A percentile compares a stretch with the other conserved stretches of the same genome.
Conservation (phyloP, 2,329 filamentous ascomycete species). For the Ilyonectria sp. region DNA sequence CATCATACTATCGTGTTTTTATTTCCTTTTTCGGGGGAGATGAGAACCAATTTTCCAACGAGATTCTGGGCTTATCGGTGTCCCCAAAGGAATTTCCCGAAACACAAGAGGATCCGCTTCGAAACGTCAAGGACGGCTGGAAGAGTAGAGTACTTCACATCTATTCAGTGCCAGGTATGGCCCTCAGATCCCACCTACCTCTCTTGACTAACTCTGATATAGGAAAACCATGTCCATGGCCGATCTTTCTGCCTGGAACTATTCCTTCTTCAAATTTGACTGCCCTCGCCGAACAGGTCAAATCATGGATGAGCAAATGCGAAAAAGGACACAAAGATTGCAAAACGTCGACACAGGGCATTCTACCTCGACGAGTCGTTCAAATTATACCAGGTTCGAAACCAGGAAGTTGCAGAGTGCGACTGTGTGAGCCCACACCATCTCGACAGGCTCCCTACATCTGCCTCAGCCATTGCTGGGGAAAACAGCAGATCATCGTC, state of each 20-base stretch:
- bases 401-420: constrained; percentile 18
- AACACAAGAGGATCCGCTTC: constrained; percentile 21
- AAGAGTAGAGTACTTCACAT: constrained; percentile 23
- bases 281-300: constrained; percentile 20
- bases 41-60: constrained; percentile 4
- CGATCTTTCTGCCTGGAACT: constrained; percentile 8
- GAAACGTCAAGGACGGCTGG: constrained; percentile 23
- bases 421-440: constrained; percentile 15
- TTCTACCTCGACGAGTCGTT: constrained; percentile 23
- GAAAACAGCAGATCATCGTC: constrained; percentile 55
- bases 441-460: constrained; percentile 18
- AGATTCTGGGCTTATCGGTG: constrained; percentile 21
- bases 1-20: constrained; percentile 18
- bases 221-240: constrained; percentile 32
- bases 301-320: constrained; percentile 26
- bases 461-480: constrained; percentile 46
- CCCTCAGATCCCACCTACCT: too few species aligned
- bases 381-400: constrained; percentile 23
- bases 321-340: constrained; percentile 28
- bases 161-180: constrained; percentile 23
- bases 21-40: constrained; percentile 23
- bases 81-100: constrained; percentile 27
- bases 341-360: background rate
- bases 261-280: constrained; percentile 7
- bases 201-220: too few species aligned